These are phyloP conservation scores for Petrea volubilis DNA, from an alignment of 257 asterid genomes.

Conservation along the genomic window DNA sequence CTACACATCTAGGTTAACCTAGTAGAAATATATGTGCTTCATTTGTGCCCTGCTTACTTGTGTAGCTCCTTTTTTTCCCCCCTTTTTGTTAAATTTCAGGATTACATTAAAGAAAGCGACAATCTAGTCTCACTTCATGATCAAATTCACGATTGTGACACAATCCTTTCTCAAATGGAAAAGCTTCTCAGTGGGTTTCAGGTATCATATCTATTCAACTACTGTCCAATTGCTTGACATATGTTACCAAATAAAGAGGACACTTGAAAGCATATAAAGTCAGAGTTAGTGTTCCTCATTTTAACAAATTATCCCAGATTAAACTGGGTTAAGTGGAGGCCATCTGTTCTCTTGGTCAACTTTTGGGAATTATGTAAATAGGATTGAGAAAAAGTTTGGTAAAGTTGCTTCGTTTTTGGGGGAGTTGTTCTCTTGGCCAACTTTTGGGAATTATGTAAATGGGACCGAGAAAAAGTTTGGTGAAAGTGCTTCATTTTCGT, in stretches of 20 bases:
- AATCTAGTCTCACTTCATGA: conserved; percentile 94
- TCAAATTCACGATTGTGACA: conserved; percentile 93
- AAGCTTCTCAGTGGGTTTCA: conserved; percentile 93
- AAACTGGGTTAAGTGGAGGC: conserved; percentile 5
- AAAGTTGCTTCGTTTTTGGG: conserved; percentile 5
- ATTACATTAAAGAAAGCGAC: conserved; percentile 97
- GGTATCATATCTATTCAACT: conserved; percentile 44
- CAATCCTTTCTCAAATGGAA: conserved; percentile 93
- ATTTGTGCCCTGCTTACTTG: conserved; percentile 24
- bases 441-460: background rate
- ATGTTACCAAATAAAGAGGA: conserved; percentile 11
- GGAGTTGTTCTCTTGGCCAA: no score
- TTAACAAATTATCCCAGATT: background rate
- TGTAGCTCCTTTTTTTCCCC: conserved; percentile 15
- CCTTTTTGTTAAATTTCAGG: conserved; percentile 50
- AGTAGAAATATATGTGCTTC: background rate
- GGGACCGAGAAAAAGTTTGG: background rate
- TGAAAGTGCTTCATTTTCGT: conserved; percentile 1
- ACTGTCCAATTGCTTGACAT: background rate
- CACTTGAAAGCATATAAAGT: conserved; percentile 3
- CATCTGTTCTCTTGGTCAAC: conserved; percentile 4
- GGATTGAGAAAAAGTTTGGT: background rate
- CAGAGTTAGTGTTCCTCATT: background rate
- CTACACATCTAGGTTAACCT: conserved; percentile 2
- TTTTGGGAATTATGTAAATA: conserved; percentile 1